Base-by-base conservation (phyloP, 257 asterid genomes). In the Lavandula angustifolia region DNA sequence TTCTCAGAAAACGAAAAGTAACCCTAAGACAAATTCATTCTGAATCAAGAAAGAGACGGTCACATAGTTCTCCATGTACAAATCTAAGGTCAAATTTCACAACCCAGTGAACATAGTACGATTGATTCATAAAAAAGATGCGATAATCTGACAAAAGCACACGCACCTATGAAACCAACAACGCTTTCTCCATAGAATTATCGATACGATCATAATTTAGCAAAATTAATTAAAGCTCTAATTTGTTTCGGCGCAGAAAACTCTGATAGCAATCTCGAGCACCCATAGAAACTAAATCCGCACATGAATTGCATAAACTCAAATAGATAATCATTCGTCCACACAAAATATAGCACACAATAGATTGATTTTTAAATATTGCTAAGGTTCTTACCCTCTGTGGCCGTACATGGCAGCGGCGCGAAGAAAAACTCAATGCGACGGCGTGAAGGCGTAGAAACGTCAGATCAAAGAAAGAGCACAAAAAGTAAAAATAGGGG, bases 351-450 rank as follows among this genome's bases (percentile, higher is more conserved):
- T 13, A 3, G n/a, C 46, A 1, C 0, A n/a, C 0, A 44, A 44
- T 42, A 9, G n/a, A 3, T 9, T 7, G 7, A 4, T 3, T 14
- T 14, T 16, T 1, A 1, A 47, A 62, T 47, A 33, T 14, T 27
- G 51, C 33, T 11, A 34, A 50, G 60, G 27, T 22, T 22, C 54
- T 66, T 53, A 66, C 71, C 71, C 62, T 40, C 71, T 27, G 42
- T 41, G 71, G 8, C 71, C 71, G 60, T 66, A 66, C 71, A 66
- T 66, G 53, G 62, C 62, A n/a, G 44, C 62, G 44, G 53, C 71
- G 27, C 27, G 27, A 22, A 22, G 27, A 22, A 22, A 22, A 22
- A 22, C 27, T 2, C 27, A 22, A 22, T 22, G 27, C 27, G 27
- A 22, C 27, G 27, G 27, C 27, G 27, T 22, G 27, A 22, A 22